Evolutionary conservation across 2,329 filamentous ascomycete species (phyloP).

Genomic region (Fusarium sp.): DNA sequence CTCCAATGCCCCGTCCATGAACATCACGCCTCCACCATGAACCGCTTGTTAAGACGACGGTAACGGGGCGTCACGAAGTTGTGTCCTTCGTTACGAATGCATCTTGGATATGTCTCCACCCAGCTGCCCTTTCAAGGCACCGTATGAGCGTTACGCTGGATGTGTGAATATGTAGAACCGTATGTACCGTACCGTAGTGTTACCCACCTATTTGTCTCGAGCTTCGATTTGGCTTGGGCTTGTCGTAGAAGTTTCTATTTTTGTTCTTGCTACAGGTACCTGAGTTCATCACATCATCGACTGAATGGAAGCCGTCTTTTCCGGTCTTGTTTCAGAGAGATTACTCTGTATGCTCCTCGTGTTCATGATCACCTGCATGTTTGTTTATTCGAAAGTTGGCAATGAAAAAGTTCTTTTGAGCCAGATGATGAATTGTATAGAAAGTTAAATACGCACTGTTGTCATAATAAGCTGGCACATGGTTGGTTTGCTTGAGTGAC

Average conservation of each 20-base stretch:
- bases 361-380: background rate
- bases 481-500: conserved; percentile 26
- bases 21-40: background rate
- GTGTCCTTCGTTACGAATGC: conserved; percentile 15
- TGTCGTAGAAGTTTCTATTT: conserved; percentile 40
- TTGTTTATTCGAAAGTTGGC: conserved; percentile 6
- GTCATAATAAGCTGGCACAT: conserved; percentile 30
- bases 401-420: background rate
- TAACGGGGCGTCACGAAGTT: conserved; percentile 21
- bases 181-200: background rate
- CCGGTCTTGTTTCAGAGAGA: conserved; percentile 18
- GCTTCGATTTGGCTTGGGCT: conserved; percentile 18
- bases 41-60: conserved; percentile 22
- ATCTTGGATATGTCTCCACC: conserved; percentile 26
- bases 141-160: conserved; percentile 20
- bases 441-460: conserved; percentile 31
- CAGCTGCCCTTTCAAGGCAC: conserved; percentile 27
- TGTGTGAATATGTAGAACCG: background rate
- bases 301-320: conserved; percentile 20
- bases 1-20: conserved; percentile 1
- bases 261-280: conserved; percentile 13
- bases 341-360: conserved; percentile 3
- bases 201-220: conserved; percentile 33
- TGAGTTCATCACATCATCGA: background rate
- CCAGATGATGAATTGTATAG: background rate